A percentile compares a stretch with the other conserved stretches of the same genome.
phyloP scores from a whole-genome alignment of 768 basidiomycete genomes.

The Daedaleopsis sinensis region DNA sequence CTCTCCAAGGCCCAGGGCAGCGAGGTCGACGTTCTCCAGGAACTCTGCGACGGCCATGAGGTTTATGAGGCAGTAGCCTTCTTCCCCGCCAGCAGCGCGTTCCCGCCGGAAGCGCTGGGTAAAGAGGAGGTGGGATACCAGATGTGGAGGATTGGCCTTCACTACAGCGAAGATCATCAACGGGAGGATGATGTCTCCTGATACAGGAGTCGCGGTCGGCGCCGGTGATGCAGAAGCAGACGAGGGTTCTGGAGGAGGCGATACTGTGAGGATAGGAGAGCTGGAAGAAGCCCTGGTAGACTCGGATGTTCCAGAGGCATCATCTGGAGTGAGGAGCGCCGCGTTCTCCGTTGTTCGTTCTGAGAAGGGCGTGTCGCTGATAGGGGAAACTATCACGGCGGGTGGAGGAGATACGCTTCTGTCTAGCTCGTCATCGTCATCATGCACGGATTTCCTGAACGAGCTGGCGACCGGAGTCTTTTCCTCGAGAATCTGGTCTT shows the following conservation, averaged over 20 bases:
- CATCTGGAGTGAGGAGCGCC: conserved; percentile 6
- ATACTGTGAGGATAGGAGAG: conserved; percentile 17
- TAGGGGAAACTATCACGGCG: conserved; percentile 11
- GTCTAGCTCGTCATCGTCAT: conserved; percentile 6
- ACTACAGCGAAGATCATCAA: conserved; percentile 94
- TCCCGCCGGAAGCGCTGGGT: conserved; percentile 63
- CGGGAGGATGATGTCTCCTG: conserved; percentile 90
- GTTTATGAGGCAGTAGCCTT: conserved; percentile 92
- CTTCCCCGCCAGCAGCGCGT: conserved; percentile 68
- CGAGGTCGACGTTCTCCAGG: conserved; percentile 91
- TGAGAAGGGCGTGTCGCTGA: neutral
- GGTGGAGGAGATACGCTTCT: conserved; percentile 15
- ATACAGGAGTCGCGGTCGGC: conserved; percentile 53
- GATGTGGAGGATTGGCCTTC: conserved; percentile 83
- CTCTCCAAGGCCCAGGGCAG: conserved; percentile 63
- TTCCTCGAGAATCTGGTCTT: conserved; percentile 44
- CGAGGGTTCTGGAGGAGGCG: conserved; percentile 16
- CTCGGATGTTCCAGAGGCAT: conserved; percentile 11
- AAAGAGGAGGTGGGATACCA: conserved; percentile 72
- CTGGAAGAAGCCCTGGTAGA: neutral
- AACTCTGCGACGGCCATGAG: conserved; percentile 96
- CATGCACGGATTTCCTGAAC: conserved; percentile 10
- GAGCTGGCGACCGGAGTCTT: conserved; percentile 34
- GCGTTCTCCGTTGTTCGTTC: conserved; percentile 3
- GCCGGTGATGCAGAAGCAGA: conserved; percentile 23